Base-by-base conservation (phyloP, 1,284 basidiomycete species). In the Pseudozyma sp. region DNA sequence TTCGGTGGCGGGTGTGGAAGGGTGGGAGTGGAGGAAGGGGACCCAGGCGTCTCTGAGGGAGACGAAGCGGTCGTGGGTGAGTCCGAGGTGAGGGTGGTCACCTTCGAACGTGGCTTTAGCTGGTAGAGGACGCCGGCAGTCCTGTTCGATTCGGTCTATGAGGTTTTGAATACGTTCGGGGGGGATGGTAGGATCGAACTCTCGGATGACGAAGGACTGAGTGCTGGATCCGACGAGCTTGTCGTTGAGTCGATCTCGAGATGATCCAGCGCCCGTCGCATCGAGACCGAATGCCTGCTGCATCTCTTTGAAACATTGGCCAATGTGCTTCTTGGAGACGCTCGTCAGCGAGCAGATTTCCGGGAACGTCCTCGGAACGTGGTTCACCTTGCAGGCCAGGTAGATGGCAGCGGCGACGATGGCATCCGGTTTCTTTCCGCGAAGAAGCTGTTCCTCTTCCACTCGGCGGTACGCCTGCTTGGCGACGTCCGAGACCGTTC, bases 361-460 rank as follows among this genome's bases (percentile, higher is more conserved):
- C 78, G 92, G 90, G 87, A 99, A 98, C 58, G 94, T 96, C 70
- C 97, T 89, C 0, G 93, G 93, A 10, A 97, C 94, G 77, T 94
- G 92, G 14, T 92, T 93, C 85, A 95, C 93, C 64, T 96, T 90
- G 85, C 95, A 97, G 0, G 96, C 97, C 77, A 97, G 95, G 84
- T 98, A 97, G 84, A 99, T 97, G 86, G 94, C 97, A 1, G 96
- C 95, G 10, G 95, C 96, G 76, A 97, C 94, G 81, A 97, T 91
- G 0, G 94, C 94, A 63, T 95, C 92, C 73, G 92, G 88, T 13
- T 92, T 92, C 85, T 97, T 98, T 40, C 94, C 95, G 42, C 92
- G 91, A 13, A 97, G 87, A 11, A 97, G 88, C 83, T 94, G 94
- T 84, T 97, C 94, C 85, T 98, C 94, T 84, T 98, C 94, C 29